A percentile compares a stretch with the other conserved stretches of the same genome.
phyloP scores from a whole-genome alignment of 192 early-diverging fungal species.

The Anaeromyces robustus region DNA sequence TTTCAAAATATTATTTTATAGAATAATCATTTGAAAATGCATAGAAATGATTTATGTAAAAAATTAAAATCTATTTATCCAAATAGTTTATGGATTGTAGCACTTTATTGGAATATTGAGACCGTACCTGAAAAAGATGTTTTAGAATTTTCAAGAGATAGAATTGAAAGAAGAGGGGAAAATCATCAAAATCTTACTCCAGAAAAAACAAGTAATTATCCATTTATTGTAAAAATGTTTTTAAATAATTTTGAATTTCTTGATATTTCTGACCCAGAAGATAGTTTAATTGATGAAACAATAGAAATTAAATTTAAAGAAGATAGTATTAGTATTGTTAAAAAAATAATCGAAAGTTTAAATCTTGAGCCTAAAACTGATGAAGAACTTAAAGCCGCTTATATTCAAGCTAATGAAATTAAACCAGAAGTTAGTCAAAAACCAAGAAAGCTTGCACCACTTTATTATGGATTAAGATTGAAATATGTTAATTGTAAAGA shows the following conservation, averaged over 20 bases:
- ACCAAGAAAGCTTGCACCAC: neutral
- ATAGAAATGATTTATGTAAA: neutral
- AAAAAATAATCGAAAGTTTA: neutral
- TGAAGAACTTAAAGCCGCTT: neutral
- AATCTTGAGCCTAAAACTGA: neutral
- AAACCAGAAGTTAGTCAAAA: neutral
- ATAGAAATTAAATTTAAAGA: neutral
- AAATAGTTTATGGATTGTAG: neutral
- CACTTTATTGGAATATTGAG: neutral
- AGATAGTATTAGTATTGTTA: neutral
- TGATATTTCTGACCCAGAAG: neutral
- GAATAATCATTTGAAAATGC: neutral
- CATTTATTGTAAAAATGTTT: neutral
- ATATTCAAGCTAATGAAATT: neutral
- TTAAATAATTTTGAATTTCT: neutral
- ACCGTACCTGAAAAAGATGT: neutral
- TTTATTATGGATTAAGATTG: neutral
- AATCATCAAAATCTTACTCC: conserved; percentile 73
- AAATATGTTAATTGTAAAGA: neutral
- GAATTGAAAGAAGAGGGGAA: conserved; percentile 34
- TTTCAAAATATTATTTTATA: neutral
- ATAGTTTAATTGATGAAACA: neutral
- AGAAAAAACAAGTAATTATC: conserved; percentile 25
- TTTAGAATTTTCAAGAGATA: neutral
- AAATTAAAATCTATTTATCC: neutral